Evolutionary conservation across 345 rosid genomes (phyloP), one percentile per base, ranked within the genome.

Genomic region (Linum lewisii): DNA sequence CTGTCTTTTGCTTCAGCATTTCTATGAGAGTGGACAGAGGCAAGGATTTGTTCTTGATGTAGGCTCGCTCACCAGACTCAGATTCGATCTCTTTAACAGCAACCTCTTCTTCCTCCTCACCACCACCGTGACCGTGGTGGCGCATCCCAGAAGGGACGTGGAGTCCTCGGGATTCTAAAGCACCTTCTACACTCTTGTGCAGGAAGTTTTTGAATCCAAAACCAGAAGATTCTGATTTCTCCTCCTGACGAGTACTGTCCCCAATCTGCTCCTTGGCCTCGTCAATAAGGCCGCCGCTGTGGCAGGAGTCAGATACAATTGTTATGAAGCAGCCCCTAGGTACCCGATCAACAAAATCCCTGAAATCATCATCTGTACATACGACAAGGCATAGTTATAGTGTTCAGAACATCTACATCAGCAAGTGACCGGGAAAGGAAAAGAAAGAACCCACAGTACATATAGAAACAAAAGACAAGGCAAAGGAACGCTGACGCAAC

Each of bases 211-310:
- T 77, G 73, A 78, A 71, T 54, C 84, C 73, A 53, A 72, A 80
- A 10, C 73, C 70, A 61, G 73, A 52, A 24, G 56, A 76, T 24
- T 49, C 55, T 22, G 79, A 70, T 56, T 75, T 83, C 24, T 76
- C 61, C 42, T 69, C 65, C 44, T 58, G 65, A 0, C 24, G 69
- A 71, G 86, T 83, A 82, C 98, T 92, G 66, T 92, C 90, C 44
- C 99, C 97, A 11, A 93, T 89, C 69, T 93, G 97, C 76, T 93
- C 99, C 54, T 88, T 85, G 62, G 99, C 83, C 68, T 86, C 85
- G 58, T 88, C 97, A 5, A 92, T 88, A 44, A 92, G 88, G 5
- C 99, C 99, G 6, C 97, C 99, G 45, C 98, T 92, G 44, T 92
- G 96, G 69, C 96, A 92, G 51, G 98, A 86, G 66, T 92, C 98